Evolutionary conservation across 306 rosid species (phyloP).

Genomic region (Ceratonia siliqua): DNA sequence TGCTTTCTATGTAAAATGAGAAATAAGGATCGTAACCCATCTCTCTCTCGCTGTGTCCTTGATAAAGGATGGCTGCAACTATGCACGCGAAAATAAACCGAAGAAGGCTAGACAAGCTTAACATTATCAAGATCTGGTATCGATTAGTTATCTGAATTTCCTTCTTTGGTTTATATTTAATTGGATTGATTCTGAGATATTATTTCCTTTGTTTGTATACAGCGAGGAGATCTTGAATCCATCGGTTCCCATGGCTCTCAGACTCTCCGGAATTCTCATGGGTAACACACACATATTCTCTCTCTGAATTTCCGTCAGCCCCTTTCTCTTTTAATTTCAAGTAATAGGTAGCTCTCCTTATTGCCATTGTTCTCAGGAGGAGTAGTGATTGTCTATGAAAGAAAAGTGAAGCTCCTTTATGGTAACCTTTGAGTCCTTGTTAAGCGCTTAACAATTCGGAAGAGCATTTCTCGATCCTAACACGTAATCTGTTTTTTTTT

Average conservation of each 20-base stretch:
- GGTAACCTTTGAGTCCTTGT: slow-evolving; percentile 42
- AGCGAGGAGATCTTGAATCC: slow-evolving; percentile 93
- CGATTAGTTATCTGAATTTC: background rate
- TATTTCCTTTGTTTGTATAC: slow-evolving; percentile 20
- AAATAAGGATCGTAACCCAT: background rate
- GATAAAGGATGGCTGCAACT: slow-evolving; percentile 22
- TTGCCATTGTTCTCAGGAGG: slow-evolving; percentile 60
- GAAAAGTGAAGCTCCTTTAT: slow-evolving; percentile 78
- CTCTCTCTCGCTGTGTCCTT: background rate
- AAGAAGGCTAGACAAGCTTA: slow-evolving; percentile 65
- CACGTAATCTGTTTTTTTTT: background rate
- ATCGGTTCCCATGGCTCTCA: slow-evolving; percentile 87
- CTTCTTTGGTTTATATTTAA: background rate
- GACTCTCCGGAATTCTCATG: slow-evolving; percentile 97
- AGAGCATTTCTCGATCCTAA: slow-evolving; percentile 6
- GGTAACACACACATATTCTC: slow-evolving; percentile 45
- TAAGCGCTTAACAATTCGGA: background rate
- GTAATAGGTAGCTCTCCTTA: slow-evolving; percentile 17
- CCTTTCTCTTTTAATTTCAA: slow-evolving; percentile 9
- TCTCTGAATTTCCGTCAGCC: background rate
- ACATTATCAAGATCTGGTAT: slow-evolving; percentile 79
- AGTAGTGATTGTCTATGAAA: slow-evolving; percentile 84
- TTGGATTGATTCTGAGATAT: background rate
- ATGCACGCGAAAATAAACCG: slow-evolving; percentile 58
- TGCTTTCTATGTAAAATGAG: background rate